Evolutionary conservation across 2,329 filamentous ascomycete species (phyloP).

Genomic region (Penicillium sp.): DNA sequence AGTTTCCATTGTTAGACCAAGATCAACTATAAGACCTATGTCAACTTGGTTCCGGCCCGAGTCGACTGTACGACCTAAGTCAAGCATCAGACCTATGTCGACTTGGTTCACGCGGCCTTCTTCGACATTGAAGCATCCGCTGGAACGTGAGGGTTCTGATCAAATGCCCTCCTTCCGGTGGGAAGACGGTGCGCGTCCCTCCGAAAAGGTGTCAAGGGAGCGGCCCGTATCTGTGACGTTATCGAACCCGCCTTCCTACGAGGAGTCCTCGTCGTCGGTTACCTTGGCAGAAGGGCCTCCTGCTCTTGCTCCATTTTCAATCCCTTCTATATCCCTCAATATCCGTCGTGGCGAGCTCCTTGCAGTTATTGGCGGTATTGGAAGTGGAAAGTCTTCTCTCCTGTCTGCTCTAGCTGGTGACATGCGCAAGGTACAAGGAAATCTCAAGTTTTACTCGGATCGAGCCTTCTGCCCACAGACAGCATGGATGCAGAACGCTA

Average conservation of each 20-base stretch:
- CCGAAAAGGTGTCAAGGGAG: neutral
- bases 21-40: neutral
- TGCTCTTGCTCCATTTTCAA: neutral
- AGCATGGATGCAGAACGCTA: constrained; percentile 86
- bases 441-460: constrained; percentile 61
- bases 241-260: neutral
- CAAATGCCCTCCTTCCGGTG: neutral
- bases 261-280: neutral
- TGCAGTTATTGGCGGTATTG: constrained; percentile 60
- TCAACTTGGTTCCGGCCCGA: neutral
- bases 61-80: neutral
- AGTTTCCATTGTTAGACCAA: neutral
- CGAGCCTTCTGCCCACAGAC: constrained; percentile 69
- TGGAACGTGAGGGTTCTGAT: neutral
- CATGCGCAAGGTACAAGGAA: constrained; percentile 71
- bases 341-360: constrained; percentile 35
- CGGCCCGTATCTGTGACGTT: neutral
- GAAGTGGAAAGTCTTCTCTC: constrained; percentile 87
- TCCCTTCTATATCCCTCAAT: neutral
- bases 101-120: neutral
- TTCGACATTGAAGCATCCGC: neutral
- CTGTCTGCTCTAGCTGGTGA: constrained; percentile 86
- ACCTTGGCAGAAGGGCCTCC: neutral
- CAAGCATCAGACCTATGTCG: neutral
- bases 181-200: neutral